Evolutionary conservation across 2,329 filamentous ascomycete species (phyloP).

Genomic region (Talaromyces rugulosus): DNA sequence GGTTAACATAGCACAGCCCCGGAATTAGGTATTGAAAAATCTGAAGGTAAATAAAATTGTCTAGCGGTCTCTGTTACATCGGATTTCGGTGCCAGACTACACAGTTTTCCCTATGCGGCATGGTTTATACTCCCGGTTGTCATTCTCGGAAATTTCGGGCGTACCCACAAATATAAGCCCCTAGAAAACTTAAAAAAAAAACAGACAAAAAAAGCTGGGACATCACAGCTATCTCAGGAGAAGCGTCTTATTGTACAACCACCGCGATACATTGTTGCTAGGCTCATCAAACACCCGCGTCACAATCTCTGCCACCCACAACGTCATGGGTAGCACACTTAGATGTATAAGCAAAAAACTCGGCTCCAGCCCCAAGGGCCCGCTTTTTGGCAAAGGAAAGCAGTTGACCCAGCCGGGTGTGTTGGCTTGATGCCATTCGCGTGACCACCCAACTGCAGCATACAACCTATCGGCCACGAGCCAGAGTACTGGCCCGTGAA

Average conservation of each 20-base stretch:
- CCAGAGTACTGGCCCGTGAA: slow-evolving; percentile 61
- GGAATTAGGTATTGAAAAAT: not conserved
- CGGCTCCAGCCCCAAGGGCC: slow-evolving; percentile 59
- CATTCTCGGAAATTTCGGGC: not conserved
- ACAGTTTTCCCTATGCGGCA: not conserved
- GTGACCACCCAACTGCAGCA: slow-evolving; percentile 54
- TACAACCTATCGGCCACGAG: slow-evolving; percentile 61
- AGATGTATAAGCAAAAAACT: slow-evolving; percentile 58
- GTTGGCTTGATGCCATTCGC: slow-evolving; percentile 45
- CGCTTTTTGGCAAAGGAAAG: slow-evolving; percentile 51
- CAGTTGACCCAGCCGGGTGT: slow-evolving; percentile 56
- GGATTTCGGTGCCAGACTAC: not conserved
- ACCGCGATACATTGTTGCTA: slow-evolving; percentile 53
- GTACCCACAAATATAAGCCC: not conserved
- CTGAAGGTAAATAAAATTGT: not conserved
- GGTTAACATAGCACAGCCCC: not conserved
- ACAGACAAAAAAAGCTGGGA: not conserved
- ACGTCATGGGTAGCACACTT: slow-evolving; percentile 56
- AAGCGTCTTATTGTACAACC: slow-evolving; percentile 52
- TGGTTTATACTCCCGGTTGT: not conserved
- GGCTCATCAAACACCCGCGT: slow-evolving; percentile 58
- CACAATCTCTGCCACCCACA: slow-evolving; percentile 55
- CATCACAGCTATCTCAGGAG: slow-evolving; percentile 6
- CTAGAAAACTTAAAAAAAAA: not conserved
- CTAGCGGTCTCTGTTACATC: not conserved